Evolutionary conservation across 2,329 filamentous ascomycete species (phyloP).

Genomic region (Nectriaceae sp.): DNA sequence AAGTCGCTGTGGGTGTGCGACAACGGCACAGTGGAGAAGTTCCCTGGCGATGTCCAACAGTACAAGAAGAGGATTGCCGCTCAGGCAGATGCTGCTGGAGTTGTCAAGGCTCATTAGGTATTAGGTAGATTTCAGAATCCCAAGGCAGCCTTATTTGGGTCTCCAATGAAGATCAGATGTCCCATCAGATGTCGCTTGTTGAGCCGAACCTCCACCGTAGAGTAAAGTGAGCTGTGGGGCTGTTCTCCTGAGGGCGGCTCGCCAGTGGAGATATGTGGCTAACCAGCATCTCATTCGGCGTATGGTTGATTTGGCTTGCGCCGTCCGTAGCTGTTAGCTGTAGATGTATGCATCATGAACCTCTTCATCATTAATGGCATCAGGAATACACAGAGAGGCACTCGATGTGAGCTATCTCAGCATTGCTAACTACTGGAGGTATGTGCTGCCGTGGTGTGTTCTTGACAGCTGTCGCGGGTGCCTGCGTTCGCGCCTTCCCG

Average conservation of each 20-base stretch:
- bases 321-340: too few species aligned
- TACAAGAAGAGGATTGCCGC: constrained; percentile 97
- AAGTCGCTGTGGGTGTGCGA: constrained; percentile 96
- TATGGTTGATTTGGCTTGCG: too few species aligned
- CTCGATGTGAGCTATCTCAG: too few species aligned
- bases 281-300: too few species aligned
- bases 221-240: constrained; percentile 9
- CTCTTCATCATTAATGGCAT: too few species aligned
- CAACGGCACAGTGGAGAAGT: constrained; percentile 90
- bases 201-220: constrained; percentile 1
- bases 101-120: constrained; percentile 69
- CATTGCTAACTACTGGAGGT: background rate
- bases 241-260: constrained; percentile 9
- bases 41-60: constrained; percentile 89
- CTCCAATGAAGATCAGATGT: too few species aligned
- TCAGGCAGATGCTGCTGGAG: constrained; percentile 85
- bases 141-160: too few species aligned
- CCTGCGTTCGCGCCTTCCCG: constrained; percentile 30
- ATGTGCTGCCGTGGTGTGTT: background rate
- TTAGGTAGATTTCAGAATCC: background rate
- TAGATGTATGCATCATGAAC: too few species aligned
- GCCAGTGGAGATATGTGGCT: constrained; percentile 25
- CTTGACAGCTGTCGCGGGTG: constrained; percentile 19
- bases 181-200: background rate
- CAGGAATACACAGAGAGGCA: too few species aligned